These are phyloP conservation scores for Lentinula raphanica DNA, from an alignment of 768 basidiomycete species.

Conservation along the genomic window DNA sequence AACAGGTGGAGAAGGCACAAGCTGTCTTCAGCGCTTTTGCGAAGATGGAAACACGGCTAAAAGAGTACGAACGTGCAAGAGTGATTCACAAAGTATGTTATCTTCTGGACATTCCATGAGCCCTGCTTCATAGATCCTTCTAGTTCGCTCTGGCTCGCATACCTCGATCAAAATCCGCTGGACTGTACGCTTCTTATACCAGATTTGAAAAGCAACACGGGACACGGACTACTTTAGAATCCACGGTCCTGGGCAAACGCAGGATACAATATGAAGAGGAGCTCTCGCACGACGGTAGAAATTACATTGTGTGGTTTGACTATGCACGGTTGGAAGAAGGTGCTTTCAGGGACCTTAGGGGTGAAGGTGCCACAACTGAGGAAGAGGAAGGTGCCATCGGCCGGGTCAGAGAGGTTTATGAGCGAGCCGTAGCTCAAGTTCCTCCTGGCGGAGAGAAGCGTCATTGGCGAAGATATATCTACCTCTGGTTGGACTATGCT, in stretches of 20 bases:
- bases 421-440: constrained; percentile 91
- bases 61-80: constrained; percentile 94
- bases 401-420: constrained; percentile 89
- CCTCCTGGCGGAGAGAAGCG: constrained; percentile 93
- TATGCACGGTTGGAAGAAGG: constrained; percentile 91
- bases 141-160: constrained; percentile 94
- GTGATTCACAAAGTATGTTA: constrained; percentile 90
- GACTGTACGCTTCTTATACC: constrained; percentile 88
- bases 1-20: constrained; percentile 94
- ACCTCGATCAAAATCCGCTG: constrained; percentile 85
- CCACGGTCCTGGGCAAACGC: constrained; percentile 94
- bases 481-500: constrained; percentile 93
- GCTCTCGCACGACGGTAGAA: constrained; percentile 81
- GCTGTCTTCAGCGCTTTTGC: constrained; percentile 87
- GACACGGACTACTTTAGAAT: constrained; percentile 79
- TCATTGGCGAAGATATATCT: constrained; percentile 86
- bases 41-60: constrained; percentile 93
- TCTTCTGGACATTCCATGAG: neutral
- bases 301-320: constrained; percentile 99
- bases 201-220: constrained; percentile 99
- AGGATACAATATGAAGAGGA: constrained; percentile 99
- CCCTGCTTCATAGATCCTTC: neutral
- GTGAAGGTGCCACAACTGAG: constrained; percentile 64
- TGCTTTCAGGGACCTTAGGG: constrained; percentile 51
- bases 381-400: constrained; percentile 58